Evolutionary conservation across 257 asterid genomes (phyloP).

Genomic region (Scutellaria galericulata): DNA sequence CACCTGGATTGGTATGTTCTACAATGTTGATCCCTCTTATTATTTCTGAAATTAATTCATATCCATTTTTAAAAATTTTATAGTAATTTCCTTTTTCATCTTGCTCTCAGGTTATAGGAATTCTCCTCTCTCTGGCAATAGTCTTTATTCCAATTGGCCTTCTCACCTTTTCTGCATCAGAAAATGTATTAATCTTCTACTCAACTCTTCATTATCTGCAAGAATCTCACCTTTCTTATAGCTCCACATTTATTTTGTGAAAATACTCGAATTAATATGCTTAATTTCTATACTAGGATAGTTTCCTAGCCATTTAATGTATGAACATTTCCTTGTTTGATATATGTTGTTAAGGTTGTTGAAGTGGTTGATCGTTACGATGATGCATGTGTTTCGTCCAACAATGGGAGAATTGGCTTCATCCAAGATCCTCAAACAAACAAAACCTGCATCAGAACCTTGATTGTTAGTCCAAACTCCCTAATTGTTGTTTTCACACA

Average conservation of each 20-base stretch:
- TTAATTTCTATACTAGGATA: no score
- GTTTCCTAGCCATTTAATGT: no score
- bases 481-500: background rate
- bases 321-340: no score
- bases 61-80: background rate
- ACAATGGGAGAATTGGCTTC: constrained; percentile 44
- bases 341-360: constrained; percentile 44
- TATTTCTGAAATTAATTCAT: background rate
- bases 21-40: background rate
- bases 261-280: no score
- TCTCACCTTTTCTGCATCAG: constrained; percentile 69
- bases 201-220: no score
- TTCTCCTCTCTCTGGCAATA: constrained; percentile 61
- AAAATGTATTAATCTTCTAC: constrained; percentile 43
- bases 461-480: constrained; percentile 44
- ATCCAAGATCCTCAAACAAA: constrained; percentile 49
- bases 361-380: constrained; percentile 78
- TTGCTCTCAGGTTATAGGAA: constrained; percentile 62
- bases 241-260: no score
- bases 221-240: no score
- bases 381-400: constrained; percentile 58
- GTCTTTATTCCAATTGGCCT: constrained; percentile 82
- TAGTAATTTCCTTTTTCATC: background rate
- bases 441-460: constrained; percentile 58
- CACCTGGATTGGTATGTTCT: constrained; percentile 75